A percentile compares a stretch with the other conserved stretches of the same genome.
Evolutionary conservation across 2,329 filamentous ascomycete species (phyloP).

Genomic region (Fusarium mundagurra): DNA sequence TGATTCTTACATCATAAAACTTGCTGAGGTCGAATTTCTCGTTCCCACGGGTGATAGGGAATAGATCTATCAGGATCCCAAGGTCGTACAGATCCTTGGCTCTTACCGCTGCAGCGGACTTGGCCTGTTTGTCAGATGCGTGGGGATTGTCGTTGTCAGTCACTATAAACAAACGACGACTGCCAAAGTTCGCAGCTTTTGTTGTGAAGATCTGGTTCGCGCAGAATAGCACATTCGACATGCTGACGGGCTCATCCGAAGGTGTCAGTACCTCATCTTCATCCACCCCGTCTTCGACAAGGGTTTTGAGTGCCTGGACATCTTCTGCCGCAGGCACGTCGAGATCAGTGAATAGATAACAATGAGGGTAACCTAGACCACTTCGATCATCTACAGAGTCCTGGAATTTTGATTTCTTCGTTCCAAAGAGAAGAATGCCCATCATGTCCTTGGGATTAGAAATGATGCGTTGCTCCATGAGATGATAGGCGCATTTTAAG

Average conservation of each 20-base stretch:
- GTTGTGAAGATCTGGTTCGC: slow-evolving; percentile 97
- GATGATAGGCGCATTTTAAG: slow-evolving; percentile 89
- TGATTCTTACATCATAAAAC: slow-evolving; percentile 83
- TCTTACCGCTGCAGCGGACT: slow-evolving; percentile 81
- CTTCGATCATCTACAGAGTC: slow-evolving; percentile 70
- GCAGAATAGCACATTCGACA: slow-evolving; percentile 92
- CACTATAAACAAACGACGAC: slow-evolving; percentile 91
- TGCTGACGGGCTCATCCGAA: slow-evolving; percentile 74
- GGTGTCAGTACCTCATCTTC: slow-evolving; percentile 75
- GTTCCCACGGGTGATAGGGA: slow-evolving; percentile 80
- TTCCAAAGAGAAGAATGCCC: slow-evolving; percentile 92
- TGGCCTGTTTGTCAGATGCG: slow-evolving; percentile 73
- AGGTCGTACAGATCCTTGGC: slow-evolving; percentile 96
- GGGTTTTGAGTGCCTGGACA: slow-evolving; percentile 78
- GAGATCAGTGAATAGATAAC: slow-evolving; percentile 89
- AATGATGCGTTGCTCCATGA: slow-evolving; percentile 99
- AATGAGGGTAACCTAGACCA: slow-evolving; percentile 81
- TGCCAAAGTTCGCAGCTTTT: slow-evolving; percentile 93
- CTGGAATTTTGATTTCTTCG: slow-evolving; percentile 82
- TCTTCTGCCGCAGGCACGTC: slow-evolving; percentile 88
- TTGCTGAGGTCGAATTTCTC: slow-evolving; percentile 81
- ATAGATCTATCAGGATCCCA: slow-evolving; percentile 90
- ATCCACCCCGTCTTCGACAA: slow-evolving; percentile 83
- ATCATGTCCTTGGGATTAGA: slow-evolving; percentile 98
- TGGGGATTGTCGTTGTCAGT: slow-evolving; percentile 94